These are phyloP conservation scores for Globisporangium sylvaticum DNA, from an alignment of 352 stramenopile species.

Conservation along the genomic window DNA sequence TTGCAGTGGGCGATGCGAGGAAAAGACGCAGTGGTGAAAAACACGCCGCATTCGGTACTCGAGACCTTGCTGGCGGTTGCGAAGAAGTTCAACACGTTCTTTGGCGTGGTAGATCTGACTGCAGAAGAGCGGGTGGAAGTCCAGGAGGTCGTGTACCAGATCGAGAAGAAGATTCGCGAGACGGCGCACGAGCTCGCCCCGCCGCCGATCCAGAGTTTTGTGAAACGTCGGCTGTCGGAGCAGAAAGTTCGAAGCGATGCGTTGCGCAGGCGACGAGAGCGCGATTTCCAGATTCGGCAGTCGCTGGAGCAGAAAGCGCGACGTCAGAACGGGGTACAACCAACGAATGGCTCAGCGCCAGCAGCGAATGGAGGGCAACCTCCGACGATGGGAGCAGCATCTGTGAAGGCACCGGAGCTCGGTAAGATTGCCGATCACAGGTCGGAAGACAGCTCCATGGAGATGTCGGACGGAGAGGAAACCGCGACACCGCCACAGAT, in stretches of 20 bases:
- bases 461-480: conserved; percentile 58
- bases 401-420: conserved; percentile 16
- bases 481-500: not conserved
- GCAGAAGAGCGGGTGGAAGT: conserved; percentile 53
- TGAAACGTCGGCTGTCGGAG: conserved; percentile 69
- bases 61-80: conserved; percentile 60
- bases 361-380: conserved; percentile 18
- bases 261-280: conserved; percentile 66
- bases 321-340: conserved; percentile 10
- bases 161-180: conserved; percentile 56
- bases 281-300: conserved; percentile 67
- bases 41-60: conserved; percentile 25
- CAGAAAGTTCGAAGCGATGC: conserved; percentile 72
- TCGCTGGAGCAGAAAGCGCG: conserved; percentile 42
- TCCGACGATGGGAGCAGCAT: not conserved
- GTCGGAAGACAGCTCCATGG: conserved; percentile 60
- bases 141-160: conserved; percentile 59
- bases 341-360: conserved; percentile 8
- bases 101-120: conserved; percentile 43
- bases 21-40: conserved; percentile 39
- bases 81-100: conserved; percentile 80
- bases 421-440: conserved; percentile 8
- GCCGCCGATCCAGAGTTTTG: conserved; percentile 83
- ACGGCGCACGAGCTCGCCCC: conserved; percentile 41
- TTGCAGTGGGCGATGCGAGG: conserved; percentile 54